Evolutionary conservation across 1,284 basidiomycete genomes (phyloP), one percentile per base, ranked within the genome.

Genomic region (Ceratobasidium sp.): DNA sequence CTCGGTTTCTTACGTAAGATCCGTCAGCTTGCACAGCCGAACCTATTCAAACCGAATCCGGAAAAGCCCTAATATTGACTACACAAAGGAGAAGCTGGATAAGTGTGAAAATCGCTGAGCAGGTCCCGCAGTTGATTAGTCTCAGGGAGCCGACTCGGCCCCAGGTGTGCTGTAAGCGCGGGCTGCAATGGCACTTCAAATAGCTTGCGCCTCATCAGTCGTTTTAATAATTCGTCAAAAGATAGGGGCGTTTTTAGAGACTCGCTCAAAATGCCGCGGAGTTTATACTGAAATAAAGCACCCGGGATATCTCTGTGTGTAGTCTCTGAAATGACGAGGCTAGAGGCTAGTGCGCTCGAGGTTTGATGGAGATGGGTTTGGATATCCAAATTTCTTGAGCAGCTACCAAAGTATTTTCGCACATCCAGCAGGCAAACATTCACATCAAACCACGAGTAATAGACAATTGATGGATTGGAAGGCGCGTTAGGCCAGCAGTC

Each of bases 1-100:
- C n/a, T 59, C 36, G 39, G 57, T 30, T 59, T 4, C 32, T 59
- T 4, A 59, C 57, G 36, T 59, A 59, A 59, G 32, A 59, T 14
- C 57, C 23, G 50, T 1, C 50, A 26, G 50, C n/a, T 52, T 52
- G 3, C 9, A 1, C 14, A 52, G 9, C 50, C 9, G 9, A 52
- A 18, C 50, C 3, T 10, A 9, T 9, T 52, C 50, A 30, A 52
- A 28, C 50, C 50, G 50, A 1, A 52, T 52, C 50, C 50, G 50
- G 9, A 52, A 28, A 18, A 52, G 50, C 23, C 50, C 50, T 52
- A 52, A n/a, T n/a, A n/a, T n/a, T n/a, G 60, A 10, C 18, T n/a
- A 46, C 46, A 12, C n/a, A 62, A 30, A 10, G 41, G 60, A 26
- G 18, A 6, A 2, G 23, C 3, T 5, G 1, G n/a, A 43, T 45